Base-by-base conservation (phyloP, 208 protist genomes). In the Trypanosoma congolense region DNA sequence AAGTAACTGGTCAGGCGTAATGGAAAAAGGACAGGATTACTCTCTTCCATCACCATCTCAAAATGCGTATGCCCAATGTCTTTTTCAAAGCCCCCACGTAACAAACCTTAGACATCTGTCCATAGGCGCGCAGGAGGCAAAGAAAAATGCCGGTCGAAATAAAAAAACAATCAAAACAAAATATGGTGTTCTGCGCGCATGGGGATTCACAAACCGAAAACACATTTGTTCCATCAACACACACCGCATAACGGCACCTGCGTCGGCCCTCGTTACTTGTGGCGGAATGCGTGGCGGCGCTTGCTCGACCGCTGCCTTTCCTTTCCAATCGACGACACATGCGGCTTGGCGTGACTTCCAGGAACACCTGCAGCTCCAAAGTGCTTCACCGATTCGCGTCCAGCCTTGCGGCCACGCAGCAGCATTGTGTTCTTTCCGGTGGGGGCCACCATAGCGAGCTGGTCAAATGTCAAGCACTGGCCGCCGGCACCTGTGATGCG, bases 381-480 rank as follows among this genome's bases (percentile, higher is more conserved):
- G 87, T 99, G 90, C 80, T 98, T 99, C 76, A 90, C 73, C 28
- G 92, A 97, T 77, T 98, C 95, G 69, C 98, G 97, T 35, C 82
- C 80, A 42, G 83, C 93, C 65, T 84, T 91, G 65, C 82, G 87
- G 57, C 98, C 98, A 57, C 97, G 95, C 56, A 99, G 88, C 50
- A 99, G 96, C 48, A 99, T 62, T 60, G 91, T 97, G 73, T 98
- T 98, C 66, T 90, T 87, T 40, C 98, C 98, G 33, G 86, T 98
- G 49, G 99, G 99, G 30, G 87, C 75, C 24, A 92, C 65, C 65
- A 99, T 89, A 29, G 97, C 96, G 35, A 99, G 92, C 82, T 99
- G 96, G 77, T 99, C 99, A 60, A 99, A 99, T 57, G 98, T 99
- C 33, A 99, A 76, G 84, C 82, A 91, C 83, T 99, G 91, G 62